Conservation (phyloP, 2,329 filamentous ascomycete species). For the Fusarium miscanthi region DNA sequence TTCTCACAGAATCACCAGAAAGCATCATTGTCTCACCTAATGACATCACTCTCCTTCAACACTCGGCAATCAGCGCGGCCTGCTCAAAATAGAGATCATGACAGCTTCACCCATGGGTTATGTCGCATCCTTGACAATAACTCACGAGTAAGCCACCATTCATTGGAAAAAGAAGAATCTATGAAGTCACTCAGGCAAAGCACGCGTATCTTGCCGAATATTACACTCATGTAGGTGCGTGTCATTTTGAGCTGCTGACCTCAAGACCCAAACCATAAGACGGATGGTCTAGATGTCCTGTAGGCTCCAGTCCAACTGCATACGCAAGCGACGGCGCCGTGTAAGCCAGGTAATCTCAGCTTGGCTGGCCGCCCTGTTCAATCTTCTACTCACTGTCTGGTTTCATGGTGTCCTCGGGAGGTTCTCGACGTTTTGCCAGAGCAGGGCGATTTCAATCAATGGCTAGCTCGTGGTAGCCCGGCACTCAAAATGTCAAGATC, state of each 20-base stretch:
- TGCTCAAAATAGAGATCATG: constrained; percentile 10
- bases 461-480: constrained; percentile 1
- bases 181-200: neutral
- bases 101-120: constrained; percentile 2
- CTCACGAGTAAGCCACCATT: constrained; percentile 11
- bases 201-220: constrained; percentile 20
- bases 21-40: neutral
- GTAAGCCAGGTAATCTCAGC: constrained; percentile 29
- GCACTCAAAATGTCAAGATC: constrained; percentile 18
- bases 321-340: constrained; percentile 32
- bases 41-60: neutral
- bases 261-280: constrained; percentile 36
- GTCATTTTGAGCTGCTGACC: constrained; percentile 31
- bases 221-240: constrained; percentile 15
- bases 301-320: constrained; percentile 22
- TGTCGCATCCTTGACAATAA: neutral
- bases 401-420: constrained; percentile 10
- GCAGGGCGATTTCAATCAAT: constrained; percentile 28
- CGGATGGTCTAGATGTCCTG: constrained; percentile 33
- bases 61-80: neutral
- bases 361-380: constrained; percentile 36
- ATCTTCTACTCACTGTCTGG: neutral
- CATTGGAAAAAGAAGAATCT: neutral
- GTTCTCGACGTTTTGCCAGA: neutral
- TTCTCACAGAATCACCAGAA: neutral